phyloP scores from a whole-genome alignment of 257 asterid species.

The Knoxia roxburghii region DNA sequence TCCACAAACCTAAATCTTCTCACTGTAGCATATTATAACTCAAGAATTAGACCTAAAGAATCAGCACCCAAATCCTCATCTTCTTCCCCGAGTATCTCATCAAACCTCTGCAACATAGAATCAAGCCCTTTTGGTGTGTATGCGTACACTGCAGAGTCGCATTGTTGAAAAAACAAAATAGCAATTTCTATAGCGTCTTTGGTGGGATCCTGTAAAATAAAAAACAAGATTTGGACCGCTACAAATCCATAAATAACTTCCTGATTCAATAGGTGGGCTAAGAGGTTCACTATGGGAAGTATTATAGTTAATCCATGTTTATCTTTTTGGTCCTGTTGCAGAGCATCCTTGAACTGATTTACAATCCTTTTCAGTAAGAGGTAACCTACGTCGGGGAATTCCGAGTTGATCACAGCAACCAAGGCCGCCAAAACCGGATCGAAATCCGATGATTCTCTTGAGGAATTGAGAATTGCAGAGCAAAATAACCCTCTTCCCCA shows the following conservation, averaged over 20 bases:
- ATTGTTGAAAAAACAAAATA: slow-evolving; percentile 21
- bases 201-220: slow-evolving; percentile 17
- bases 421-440: slow-evolving; percentile 19
- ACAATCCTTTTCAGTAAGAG: slow-evolving; percentile 25
- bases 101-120: slow-evolving; percentile 30
- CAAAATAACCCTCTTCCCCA: slow-evolving; percentile 35
- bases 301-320: not conserved
- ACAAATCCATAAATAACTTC: slow-evolving; percentile 14
- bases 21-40: slow-evolving; percentile 17
- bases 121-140: slow-evolving; percentile 20
- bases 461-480: slow-evolving; percentile 18
- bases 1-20: slow-evolving; percentile 27
- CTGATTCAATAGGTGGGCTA: slow-evolving; percentile 25
- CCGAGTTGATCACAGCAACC: slow-evolving; percentile 19
- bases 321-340: not conserved
- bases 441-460: not conserved
- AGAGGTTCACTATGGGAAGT: slow-evolving; percentile 11
- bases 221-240: slow-evolving; percentile 13
- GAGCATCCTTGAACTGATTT: not conserved
- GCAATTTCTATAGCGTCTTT: slow-evolving; percentile 33
- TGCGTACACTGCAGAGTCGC: slow-evolving; percentile 23
- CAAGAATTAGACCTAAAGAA: slow-evolving; percentile 17
- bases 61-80: slow-evolving; percentile 10
- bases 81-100: slow-evolving; percentile 17
- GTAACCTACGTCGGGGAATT: slow-evolving; percentile 29